Base-by-base conservation (phyloP, 2,329 filamentous ascomycete genomes). In the Diaporthe sp. region DNA sequence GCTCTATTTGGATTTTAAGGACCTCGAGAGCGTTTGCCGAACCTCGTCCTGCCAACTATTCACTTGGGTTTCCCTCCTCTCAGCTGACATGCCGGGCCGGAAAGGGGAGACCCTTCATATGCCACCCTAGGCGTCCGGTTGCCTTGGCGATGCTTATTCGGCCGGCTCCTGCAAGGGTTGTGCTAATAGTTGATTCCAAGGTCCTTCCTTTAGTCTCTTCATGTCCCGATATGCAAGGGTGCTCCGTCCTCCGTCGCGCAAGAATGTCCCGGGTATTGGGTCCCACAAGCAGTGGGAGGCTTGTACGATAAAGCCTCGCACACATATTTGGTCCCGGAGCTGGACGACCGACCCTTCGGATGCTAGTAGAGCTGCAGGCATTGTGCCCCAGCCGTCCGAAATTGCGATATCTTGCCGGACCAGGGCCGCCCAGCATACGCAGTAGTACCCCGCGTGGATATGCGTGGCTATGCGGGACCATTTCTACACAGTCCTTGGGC, bases 101-200 rank as follows among this genome's bases (percentile, higher is more conserved):
- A 51, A 51, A 51, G 63, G 57, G 57, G 28, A 25, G 61, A 67
- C 42, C 25, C 61, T 34, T 47, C 25, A n/a, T 49, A 67, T 67
- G 17, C 9, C 10, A 34, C 31, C 28, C 63, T 67, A 37, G 63
- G 63, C 63, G 5, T 37, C 44, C 28, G 12, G 28, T 25, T 68
- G 22, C 28, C 63, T 68, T 53, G 63, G 63, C 44, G 63, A 51
- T 68, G 44, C 42, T 67, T 51, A 13, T 25, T 34, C n/a, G 47
- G 22, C 63, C 47, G 39, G 44, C 12, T 51, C 4, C 44, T 39
- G 47, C 63, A 51, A 47, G 44, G 63, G 42, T 17, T 37, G 28
- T 68, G 63, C 31, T 37, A 49, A 39, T 68, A 67, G 61, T 65
- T 25, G 22, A n/a, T 39, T 51, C 61, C 61, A 67, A 67, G 61